Evolutionary conservation across 257 asterid genomes (phyloP).

Genomic region (Solanum ossicruentum): DNA sequence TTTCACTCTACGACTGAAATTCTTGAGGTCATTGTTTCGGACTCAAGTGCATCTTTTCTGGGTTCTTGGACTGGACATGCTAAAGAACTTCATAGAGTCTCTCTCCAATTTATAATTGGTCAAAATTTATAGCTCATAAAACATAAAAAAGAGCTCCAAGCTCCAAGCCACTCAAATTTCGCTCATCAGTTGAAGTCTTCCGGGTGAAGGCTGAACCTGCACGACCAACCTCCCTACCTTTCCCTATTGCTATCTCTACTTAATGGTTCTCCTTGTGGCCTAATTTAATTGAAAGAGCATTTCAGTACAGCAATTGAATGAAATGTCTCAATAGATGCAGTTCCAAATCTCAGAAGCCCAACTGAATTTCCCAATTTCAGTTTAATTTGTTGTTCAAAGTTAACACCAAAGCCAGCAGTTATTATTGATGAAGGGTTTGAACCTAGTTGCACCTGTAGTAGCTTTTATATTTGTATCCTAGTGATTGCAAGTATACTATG

Average conservation of each 20-base stretch:
- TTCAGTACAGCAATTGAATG: background rate
- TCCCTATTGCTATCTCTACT: background rate
- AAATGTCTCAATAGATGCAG: background rate
- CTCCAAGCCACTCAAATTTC: too few relatives aligned
- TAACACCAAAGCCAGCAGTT: background rate
- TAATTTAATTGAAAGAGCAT: background rate
- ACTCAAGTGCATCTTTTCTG: constrained; percentile 78
- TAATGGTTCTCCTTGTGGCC: background rate
- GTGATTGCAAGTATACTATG: background rate
- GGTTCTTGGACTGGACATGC: constrained; percentile 71
- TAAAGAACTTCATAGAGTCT: constrained; percentile 48
- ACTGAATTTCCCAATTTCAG: background rate
- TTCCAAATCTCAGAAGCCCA: background rate
- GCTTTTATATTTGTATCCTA: background rate
- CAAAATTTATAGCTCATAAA: too few relatives aligned
- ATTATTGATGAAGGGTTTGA: background rate
- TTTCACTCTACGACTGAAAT: constrained; percentile 86
- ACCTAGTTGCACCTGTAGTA: background rate
- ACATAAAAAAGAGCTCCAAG: too few relatives aligned
- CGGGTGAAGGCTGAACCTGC: background rate
- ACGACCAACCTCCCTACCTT: background rate
- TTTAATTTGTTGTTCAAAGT: background rate
- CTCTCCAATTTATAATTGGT: too few relatives aligned
- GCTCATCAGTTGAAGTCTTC: background rate
- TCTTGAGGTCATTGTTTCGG: constrained; percentile 75